Conservation (phyloP, 495 filamentous ascomycete species). For the Penicillium malachiteum region DNA sequence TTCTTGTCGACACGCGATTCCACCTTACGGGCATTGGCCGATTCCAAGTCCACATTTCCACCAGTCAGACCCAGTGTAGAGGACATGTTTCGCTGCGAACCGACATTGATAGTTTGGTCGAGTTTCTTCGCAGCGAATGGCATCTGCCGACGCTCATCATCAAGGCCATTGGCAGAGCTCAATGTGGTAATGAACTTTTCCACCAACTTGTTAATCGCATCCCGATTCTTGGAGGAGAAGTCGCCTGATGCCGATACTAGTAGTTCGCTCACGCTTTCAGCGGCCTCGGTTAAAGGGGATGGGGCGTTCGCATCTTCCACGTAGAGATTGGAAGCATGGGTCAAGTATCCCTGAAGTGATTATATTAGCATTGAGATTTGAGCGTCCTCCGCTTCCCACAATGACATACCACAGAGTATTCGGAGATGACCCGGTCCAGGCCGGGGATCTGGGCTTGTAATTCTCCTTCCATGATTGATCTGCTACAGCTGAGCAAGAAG, state of each 20-base stretch:
- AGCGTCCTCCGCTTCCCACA: background rate
- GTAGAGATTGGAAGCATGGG: constrained; percentile 84
- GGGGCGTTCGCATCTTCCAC: constrained; percentile 64
- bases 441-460: constrained; percentile 82
- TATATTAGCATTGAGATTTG: constrained; percentile 7
- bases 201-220: constrained; percentile 78
- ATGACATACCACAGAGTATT: constrained; percentile 73
- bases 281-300: constrained; percentile 82
- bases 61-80: constrained; percentile 88
- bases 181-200: constrained; percentile 85
- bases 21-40: constrained; percentile 85
- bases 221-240: constrained; percentile 65
- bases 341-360: constrained; percentile 69
- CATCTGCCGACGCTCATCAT: constrained; percentile 66
- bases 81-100: constrained; percentile 89
- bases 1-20: constrained; percentile 97
- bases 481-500: background rate
- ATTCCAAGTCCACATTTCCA: constrained; percentile 86
- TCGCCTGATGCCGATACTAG: constrained; percentile 89
- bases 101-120: constrained; percentile 94
- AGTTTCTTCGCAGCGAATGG: constrained; percentile 77
- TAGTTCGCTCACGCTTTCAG: constrained; percentile 76
- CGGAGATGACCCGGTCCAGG: constrained; percentile 84
- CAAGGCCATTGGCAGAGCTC: constrained; percentile 66
- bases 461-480: constrained; percentile 76